Evolutionary conservation across 2,329 filamentous ascomycete species (phyloP).

Genomic region (Tolypocladium inflatum): DNA sequence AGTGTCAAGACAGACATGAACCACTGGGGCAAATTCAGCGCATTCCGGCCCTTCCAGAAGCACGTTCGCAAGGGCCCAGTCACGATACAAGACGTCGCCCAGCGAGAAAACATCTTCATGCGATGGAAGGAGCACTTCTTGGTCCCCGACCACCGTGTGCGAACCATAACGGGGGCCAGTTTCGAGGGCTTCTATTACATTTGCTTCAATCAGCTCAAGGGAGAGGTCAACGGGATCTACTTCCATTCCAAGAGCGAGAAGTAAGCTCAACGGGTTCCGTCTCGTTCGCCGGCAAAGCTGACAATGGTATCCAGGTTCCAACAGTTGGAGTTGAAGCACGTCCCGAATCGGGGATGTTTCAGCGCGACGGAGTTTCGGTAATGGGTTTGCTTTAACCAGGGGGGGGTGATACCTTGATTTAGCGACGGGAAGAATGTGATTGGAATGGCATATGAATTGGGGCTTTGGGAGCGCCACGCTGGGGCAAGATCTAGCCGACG

Average conservation of each 20-base stretch:
- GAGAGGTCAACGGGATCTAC: constrained; percentile 86
- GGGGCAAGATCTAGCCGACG: neutral
- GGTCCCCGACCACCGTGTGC: constrained; percentile 86
- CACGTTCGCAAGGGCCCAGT: constrained; percentile 46
- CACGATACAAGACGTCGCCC: constrained; percentile 58
- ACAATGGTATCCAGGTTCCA: constrained; percentile 56
- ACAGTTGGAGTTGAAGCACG: constrained; percentile 82
- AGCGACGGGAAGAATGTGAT: constrained; percentile 1
- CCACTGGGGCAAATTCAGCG: constrained; percentile 86
- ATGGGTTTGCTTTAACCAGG: constrained; percentile 5
- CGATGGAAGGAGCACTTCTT: constrained; percentile 98
- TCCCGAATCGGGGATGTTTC: constrained; percentile 75
- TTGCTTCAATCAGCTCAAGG: constrained; percentile 88
- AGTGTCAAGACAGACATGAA: constrained; percentile 83
- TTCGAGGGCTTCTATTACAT: constrained; percentile 99
- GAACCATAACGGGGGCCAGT: constrained; percentile 85
- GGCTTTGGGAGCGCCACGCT: neutral
- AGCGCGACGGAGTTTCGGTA: constrained; percentile 72
- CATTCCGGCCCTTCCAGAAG: constrained; percentile 68
- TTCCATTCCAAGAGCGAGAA: constrained; percentile 98
- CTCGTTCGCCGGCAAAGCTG: neutral
- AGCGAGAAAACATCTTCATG: constrained; percentile 92
- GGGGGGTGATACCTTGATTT: constrained; percentile 3
- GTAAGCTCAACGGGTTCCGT: constrained; percentile 41
- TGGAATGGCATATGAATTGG: neutral